Evolutionary conservation across 2,329 filamentous ascomycete species (phyloP).

Genomic region (Penicillium sp.): DNA sequence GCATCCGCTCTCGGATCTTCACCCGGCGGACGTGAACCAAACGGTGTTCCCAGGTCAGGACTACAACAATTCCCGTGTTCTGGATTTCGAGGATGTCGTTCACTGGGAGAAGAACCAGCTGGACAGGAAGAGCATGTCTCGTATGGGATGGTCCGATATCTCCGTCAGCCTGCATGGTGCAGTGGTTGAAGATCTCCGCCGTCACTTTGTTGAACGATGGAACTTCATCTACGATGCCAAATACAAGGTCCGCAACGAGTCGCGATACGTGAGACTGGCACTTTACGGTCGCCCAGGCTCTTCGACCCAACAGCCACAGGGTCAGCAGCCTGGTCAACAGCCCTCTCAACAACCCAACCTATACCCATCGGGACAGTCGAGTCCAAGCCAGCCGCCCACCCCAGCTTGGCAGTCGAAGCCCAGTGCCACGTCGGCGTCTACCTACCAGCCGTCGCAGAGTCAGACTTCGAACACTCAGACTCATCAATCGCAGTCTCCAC

Average conservation of each 20-base stretch:
- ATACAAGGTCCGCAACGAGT: conserved; percentile 63
- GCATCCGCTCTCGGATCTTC: conserved; percentile 81
- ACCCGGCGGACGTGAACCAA: conserved; percentile 73
- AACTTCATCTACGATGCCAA: conserved; percentile 88
- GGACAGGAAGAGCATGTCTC: conserved; percentile 73
- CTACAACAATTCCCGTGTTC: conserved; percentile 85
- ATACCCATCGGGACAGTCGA: conserved; percentile 17
- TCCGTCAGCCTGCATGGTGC: conserved; percentile 74
- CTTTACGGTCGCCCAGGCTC: conserved; percentile 37
- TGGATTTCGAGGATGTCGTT: conserved; percentile 75
- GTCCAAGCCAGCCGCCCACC: conserved; percentile 14
- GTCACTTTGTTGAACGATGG: conserved; percentile 85
- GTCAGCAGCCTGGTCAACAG: conserved; percentile 17
- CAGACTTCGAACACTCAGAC: neutral
- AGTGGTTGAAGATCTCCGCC: conserved; percentile 71
- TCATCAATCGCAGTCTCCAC: neutral
- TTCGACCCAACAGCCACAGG: conserved; percentile 16
- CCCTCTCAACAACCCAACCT: conserved; percentile 22
- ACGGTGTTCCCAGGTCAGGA: conserved; percentile 88
- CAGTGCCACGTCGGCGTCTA: neutral
- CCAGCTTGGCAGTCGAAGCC: conserved; percentile 14
- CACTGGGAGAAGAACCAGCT: conserved; percentile 87
- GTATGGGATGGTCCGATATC: conserved; percentile 94
- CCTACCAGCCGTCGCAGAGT: neutral
- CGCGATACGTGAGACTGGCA: conserved; percentile 48